phyloP scores from a whole-genome alignment of 345 rosid species.

The Rhodomyrtus tomentosa region DNA sequence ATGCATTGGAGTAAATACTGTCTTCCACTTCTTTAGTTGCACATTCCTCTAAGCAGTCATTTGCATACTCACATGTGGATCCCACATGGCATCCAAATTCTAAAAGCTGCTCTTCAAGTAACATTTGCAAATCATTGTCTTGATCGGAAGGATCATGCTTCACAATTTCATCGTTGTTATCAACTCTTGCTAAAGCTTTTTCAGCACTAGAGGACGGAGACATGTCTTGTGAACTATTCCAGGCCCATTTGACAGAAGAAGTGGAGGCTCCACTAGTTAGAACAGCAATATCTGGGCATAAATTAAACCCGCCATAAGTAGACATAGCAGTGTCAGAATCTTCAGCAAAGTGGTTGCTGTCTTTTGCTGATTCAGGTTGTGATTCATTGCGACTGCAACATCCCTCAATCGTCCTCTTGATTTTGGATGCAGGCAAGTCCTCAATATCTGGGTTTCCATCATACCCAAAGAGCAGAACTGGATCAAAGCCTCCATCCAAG shows the following conservation, averaged over 20 bases:
- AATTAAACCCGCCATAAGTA: conserved; percentile 6
- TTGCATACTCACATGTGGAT: conserved; percentile 13
- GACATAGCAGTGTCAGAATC: conserved; percentile 17
- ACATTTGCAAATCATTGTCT: neutral
- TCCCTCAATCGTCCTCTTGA: conserved; percentile 5
- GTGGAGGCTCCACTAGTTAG: conserved; percentile 8
- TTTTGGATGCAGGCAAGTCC: neutral
- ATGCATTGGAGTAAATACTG: conserved; percentile 10
- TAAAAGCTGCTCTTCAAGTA: conserved; percentile 12
- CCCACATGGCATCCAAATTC: conserved; percentile 14
- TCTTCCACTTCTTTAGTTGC: conserved; percentile 40
- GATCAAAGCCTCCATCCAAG: conserved; percentile 13
- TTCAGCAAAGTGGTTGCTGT: conserved; percentile 29
- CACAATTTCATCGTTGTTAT: conserved; percentile 1
- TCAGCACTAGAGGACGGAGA: neutral
- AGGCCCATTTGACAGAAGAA: conserved; percentile 7
- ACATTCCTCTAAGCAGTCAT: conserved; percentile 18
- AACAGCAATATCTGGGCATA: conserved; percentile 2
- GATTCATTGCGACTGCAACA: conserved; percentile 4
- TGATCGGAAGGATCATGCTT: neutral
- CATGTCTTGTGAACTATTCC: conserved; percentile 1
- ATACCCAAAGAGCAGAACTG: neutral
- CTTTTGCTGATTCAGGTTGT: conserved; percentile 35
- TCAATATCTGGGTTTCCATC: conserved; percentile 3
- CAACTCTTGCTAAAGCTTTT: neutral